These are phyloP conservation scores for Parietichytrium sp. DNA, from an alignment of 108 stramenopile genomes.

Conservation along the genomic window DNA sequence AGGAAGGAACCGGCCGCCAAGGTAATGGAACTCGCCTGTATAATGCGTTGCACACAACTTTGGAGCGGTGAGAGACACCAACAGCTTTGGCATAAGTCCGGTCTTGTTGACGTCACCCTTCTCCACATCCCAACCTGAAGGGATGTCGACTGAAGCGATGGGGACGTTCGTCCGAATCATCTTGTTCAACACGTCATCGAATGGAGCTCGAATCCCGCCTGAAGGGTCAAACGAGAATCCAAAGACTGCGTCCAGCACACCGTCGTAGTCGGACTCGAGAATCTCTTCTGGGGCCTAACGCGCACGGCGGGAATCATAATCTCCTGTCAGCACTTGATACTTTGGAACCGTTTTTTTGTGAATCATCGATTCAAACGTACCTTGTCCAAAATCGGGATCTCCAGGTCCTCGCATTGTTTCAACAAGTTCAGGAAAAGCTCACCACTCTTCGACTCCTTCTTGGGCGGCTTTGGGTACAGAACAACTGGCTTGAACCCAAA, in stretches of 20 bases:
- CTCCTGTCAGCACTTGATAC: too few relatives aligned
- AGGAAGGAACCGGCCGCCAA: conserved; percentile 89
- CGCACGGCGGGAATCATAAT: too few relatives aligned
- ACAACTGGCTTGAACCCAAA: conserved; percentile 81
- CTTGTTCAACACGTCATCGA: conserved; percentile 68
- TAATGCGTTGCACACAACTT: conserved; percentile 75
- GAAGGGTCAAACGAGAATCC: conserved; percentile 81
- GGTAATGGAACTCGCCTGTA: conserved; percentile 74
- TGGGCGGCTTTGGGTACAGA: conserved; percentile 79
- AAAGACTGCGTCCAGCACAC: conserved; percentile 95
- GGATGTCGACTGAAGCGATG: conserved; percentile 86
- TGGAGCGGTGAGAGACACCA: conserved; percentile 87
- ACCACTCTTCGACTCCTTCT: not conserved
- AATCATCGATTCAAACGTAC: conserved; percentile 58
- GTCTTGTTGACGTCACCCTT: conserved; percentile 52
- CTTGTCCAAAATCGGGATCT: conserved; percentile 65
- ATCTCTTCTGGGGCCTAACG: not conserved
- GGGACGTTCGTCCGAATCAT: conserved; percentile 58
- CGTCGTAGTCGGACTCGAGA: conserved; percentile 53
- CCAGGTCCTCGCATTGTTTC: conserved; percentile 78
- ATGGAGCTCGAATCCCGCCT: conserved; percentile 79
- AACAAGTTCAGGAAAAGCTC: conserved; percentile 56
- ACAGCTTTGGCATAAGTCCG: conserved; percentile 68
- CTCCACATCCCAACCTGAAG: conserved; percentile 91
- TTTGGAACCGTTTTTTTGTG: not conserved